A percentile compares a stretch with the other conserved stretches of the same genome.
Evolutionary conservation across 75 land plant genomes (phyloP).

Genomic region (Pseudotsuga menziesii): DNA sequence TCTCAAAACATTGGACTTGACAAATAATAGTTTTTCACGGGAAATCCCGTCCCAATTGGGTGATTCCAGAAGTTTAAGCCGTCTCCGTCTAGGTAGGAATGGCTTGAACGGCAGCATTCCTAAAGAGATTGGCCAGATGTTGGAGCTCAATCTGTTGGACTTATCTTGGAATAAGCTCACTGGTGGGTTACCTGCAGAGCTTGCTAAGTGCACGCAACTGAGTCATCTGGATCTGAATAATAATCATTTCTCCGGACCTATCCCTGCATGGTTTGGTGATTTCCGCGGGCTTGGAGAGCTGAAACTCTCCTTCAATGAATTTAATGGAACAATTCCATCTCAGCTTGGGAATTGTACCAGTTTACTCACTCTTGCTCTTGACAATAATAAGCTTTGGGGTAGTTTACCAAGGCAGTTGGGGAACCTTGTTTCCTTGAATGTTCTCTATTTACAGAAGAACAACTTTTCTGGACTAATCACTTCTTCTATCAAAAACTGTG

Average conservation of each 20-base stretch:
- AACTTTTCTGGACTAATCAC: constrained; percentile 58
- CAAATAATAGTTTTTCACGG: constrained; percentile 52
- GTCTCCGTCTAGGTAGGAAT: constrained; percentile 67
- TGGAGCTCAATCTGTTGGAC: constrained; percentile 42
- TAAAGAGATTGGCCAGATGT: constrained; percentile 32
- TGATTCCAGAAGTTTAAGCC: constrained; percentile 37
- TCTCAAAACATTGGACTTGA: constrained; percentile 65
- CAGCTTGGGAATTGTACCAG: constrained; percentile 58
- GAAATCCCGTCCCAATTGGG: constrained; percentile 63
- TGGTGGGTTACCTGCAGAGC: constrained; percentile 56
- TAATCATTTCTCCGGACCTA: constrained; percentile 53
- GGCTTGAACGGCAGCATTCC: constrained; percentile 62
- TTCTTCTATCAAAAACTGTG: constrained; percentile 41
- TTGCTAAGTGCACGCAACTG: constrained; percentile 53
- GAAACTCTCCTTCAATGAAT: constrained; percentile 50
- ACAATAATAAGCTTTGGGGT: constrained; percentile 49
- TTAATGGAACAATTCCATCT: constrained; percentile 59
- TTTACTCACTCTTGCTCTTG: constrained; percentile 48
- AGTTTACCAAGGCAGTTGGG: constrained; percentile 57
- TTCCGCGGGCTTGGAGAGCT: constrained; percentile 67
- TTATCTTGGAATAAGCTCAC: constrained; percentile 64
- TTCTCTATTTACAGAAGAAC: constrained; percentile 54
- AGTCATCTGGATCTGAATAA: constrained; percentile 60
- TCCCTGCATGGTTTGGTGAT: constrained; percentile 57
- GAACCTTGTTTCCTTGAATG: constrained; percentile 45